Conservation (phyloP, 2,329 filamentous ascomycete species). For the Magnaporthiopsis rhizophila region DNA sequence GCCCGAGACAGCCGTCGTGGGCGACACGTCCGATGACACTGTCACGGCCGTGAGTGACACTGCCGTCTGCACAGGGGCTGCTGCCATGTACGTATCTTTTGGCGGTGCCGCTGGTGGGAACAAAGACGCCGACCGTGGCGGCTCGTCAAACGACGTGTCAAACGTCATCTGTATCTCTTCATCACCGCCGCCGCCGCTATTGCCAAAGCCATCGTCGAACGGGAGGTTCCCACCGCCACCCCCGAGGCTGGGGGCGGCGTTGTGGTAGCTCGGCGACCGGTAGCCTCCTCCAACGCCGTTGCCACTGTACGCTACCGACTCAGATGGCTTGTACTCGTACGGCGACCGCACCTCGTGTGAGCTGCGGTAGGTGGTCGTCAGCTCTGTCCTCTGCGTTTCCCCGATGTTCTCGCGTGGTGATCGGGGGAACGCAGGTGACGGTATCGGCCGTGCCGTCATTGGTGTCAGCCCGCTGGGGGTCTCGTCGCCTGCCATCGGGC, state of each 20-base stretch:
- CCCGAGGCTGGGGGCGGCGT: conserved; percentile 5
- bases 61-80: conserved; percentile 13
- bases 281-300: conserved; percentile 7
- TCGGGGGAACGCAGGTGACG: conserved; percentile 17
- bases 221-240: conserved; percentile 6
- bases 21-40: background rate
- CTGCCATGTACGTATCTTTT: conserved; percentile 21
- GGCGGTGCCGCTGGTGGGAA: background rate
- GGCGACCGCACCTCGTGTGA: conserved; percentile 14
- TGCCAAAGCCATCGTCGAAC: conserved; percentile 17
- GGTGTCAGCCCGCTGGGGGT: conserved; percentile 22
- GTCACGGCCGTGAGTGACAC: conserved; percentile 14
- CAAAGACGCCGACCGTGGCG: conserved; percentile 4
- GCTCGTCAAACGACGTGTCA: conserved; percentile 51
- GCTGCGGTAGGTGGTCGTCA: conserved; percentile 15
- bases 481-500: conserved; percentile 10
- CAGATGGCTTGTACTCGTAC: conserved; percentile 16
- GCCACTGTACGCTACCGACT: conserved; percentile 20
- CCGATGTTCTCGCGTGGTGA: conserved; percentile 28
- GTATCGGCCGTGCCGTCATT: conserved; percentile 13
- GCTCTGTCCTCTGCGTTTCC: conserved; percentile 40
- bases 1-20: background rate
- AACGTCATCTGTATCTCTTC: conserved; percentile 61
- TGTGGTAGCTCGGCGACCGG: conserved; percentile 10
- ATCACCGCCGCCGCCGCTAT: conserved; percentile 39